Base-by-base conservation (phyloP, 192 early-diverging fungal species). In the Umbelopsis vinacea region DNA sequence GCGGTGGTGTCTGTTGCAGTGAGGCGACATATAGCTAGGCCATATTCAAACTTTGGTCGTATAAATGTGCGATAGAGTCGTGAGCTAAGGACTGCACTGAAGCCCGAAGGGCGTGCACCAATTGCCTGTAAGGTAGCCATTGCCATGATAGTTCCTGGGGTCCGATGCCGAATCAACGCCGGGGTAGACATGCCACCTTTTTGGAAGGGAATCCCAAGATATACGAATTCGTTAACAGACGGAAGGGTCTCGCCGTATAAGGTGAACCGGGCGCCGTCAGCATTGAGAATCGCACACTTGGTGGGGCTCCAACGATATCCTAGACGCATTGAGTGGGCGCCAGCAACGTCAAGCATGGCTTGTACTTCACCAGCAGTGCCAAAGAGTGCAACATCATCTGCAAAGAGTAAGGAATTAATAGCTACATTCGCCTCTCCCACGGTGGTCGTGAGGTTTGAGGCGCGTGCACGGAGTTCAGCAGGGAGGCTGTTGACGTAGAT, bases 241-340 rank as follows among this genome's bases (percentile, higher is more conserved):
- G 50, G 69, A 0, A 76, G 54, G 0, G 40, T 15, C 4, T 29
- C 37, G 0, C 69, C 67, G 37, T 71, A 70, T 8, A 76, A 43
- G 2, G 29, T 50, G 3, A 66, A 48, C n/a, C n/a, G n/a, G n/a
- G n/a, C n/a, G 0, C 24, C 0, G 14, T 11, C 12, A 1, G 48
- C 17, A 17, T 50, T 50, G n/a, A 50, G 48, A 0, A 19, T 6
- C 4, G 46, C 68, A 29, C 74, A 75, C 19, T 75, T 75, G 37
- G 14, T 10, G 15, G 74, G 53, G 40, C 50, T 75, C 74, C 74
- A 75, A 21, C 69, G 52, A 21, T 69, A 75, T 3, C 74, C 67
- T 22, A 68, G 43, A 3, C 7, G 21, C 1, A 45, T 3, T 14
- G 52, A 60, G 68, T 69, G 53, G 15, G 15, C 35, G n/a, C 23